Percentiles rank a stretch among this genome's conserved stretches.
Evolutionary conservation across 441 rosid genomes (phyloP).

Genomic region (Sinapis alba): DNA sequence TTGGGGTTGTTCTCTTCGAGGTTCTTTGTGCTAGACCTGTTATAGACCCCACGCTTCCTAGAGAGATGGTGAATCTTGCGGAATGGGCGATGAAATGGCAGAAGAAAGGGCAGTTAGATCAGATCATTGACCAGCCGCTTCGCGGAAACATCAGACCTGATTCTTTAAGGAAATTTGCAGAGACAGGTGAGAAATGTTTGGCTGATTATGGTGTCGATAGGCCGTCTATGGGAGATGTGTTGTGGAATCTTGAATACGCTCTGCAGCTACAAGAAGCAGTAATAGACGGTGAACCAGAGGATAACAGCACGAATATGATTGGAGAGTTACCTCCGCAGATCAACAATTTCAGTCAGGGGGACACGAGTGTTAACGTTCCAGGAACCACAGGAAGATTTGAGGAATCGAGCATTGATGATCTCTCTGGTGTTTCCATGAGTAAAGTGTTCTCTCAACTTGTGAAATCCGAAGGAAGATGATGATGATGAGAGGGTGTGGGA

Average conservation of each 20-base stretch:
- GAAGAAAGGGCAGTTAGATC: conserved; percentile 73
- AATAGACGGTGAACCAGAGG: conserved; percentile 62
- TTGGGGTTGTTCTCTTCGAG: conserved; percentile 90
- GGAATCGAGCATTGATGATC: too few relatives aligned
- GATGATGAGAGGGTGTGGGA: neutral
- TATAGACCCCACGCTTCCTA: conserved; percentile 63
- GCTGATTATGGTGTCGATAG: conserved; percentile 73
- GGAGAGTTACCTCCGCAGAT: conserved; percentile 74
- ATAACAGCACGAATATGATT: conserved; percentile 72
- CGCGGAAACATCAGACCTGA: conserved; percentile 55
- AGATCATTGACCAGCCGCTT: conserved; percentile 63
- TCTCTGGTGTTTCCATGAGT: too few relatives aligned
- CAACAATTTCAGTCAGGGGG: conserved; percentile 62
- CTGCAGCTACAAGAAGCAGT: conserved; percentile 75
- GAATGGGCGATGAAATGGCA: conserved; percentile 95
- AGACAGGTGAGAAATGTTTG: conserved; percentile 80
- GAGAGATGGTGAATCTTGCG: conserved; percentile 85
- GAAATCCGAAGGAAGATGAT: too few relatives aligned
- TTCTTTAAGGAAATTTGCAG: conserved; percentile 67
- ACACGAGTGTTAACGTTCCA: conserved; percentile 41
- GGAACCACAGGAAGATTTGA: too few relatives aligned
- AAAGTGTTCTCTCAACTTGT: too few relatives aligned
- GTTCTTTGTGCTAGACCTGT: conserved; percentile 89
- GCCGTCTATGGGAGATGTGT: conserved; percentile 78
- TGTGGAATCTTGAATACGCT: conserved; percentile 83